Evolutionary conservation across 371 early-diverging fungal genomes (phyloP).

Genomic region (Mortierella sp.): DNA sequence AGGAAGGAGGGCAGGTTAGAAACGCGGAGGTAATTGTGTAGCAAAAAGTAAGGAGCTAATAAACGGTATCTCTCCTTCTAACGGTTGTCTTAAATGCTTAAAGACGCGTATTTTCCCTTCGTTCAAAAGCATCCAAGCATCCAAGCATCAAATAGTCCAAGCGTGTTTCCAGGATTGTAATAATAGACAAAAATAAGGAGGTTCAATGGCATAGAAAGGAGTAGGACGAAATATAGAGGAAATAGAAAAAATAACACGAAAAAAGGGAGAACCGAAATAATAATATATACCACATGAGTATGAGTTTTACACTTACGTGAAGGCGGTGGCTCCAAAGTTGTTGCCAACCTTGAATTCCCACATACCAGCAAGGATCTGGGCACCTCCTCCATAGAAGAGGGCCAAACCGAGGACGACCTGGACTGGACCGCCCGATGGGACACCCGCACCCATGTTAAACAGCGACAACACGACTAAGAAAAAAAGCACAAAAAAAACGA

Average conservation of each 20-base stretch:
- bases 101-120: not conserved
- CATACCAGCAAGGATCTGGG: slow-evolving; percentile 83
- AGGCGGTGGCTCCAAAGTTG: slow-evolving; percentile 89
- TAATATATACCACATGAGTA: too few relatives aligned
- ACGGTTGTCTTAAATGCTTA: not conserved
- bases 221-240: not conserved
- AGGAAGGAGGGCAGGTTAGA: not conserved
- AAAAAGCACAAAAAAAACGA: not conserved
- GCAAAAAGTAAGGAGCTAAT: not conserved
- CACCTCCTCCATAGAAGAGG: slow-evolving; percentile 75
- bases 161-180: too few relatives aligned
- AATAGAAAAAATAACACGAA: not conserved
- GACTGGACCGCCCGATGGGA: slow-evolving; percentile 51
- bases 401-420: slow-evolving; percentile 73
- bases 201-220: not conserved
- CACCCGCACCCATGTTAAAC: slow-evolving; percentile 52
- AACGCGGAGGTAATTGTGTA: not conserved
- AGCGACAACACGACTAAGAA: slow-evolving; percentile 41
- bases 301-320: slow-evolving; percentile 63
- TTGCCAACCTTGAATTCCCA: slow-evolving; percentile 85
- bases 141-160: too few relatives aligned
- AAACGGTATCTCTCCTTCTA: not conserved
- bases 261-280: not conserved
- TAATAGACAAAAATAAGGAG: slow-evolving; percentile 1
- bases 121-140: not conserved